A percentile compares a stretch with the other conserved stretches of the same genome.
Conservation (phyloP, 129 eudicot genomes). For the Pulicaria dysenterica region DNA sequence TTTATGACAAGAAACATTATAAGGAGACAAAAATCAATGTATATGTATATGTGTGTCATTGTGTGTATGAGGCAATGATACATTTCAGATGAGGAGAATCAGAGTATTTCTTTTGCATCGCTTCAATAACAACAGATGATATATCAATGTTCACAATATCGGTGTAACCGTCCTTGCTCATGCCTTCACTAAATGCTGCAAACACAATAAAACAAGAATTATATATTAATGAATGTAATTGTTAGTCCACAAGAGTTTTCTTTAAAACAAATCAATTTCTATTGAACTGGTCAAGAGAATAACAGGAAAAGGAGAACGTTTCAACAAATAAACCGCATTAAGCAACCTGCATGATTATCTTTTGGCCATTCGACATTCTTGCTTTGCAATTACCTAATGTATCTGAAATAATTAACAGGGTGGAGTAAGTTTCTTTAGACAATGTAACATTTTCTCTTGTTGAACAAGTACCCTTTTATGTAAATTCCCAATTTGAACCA, state of each 20-base stretch:
- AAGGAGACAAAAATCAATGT: background rate
- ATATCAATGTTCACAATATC: constrained; percentile 78
- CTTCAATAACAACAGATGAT: constrained; percentile 79
- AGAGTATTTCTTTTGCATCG: constrained; percentile 71
- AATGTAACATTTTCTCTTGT: too few species aligned
- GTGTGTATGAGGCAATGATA: constrained; percentile 31
- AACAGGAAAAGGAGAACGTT: background rate
- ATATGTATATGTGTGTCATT: background rate
- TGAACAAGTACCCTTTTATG: too few species aligned
- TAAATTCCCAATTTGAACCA: too few species aligned
- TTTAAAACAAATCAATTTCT: background rate
- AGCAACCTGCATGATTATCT: background rate
- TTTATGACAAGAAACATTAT: background rate
- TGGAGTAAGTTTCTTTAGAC: too few species aligned
- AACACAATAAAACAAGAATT: constrained; percentile 10
- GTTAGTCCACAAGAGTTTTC: constrained; percentile 6
- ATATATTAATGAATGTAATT: background rate
- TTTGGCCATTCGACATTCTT: too few species aligned
- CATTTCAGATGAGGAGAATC: constrained; percentile 63
- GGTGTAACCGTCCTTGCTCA: constrained; percentile 82
- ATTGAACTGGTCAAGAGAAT: background rate
- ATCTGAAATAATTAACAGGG: too few species aligned
- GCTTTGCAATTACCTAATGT: too few species aligned
- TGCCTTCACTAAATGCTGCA: constrained; percentile 92
- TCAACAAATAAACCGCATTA: background rate